Base-by-base conservation (phyloP, 164 flowering plant species). In the Buxus sempervirens region DNA sequence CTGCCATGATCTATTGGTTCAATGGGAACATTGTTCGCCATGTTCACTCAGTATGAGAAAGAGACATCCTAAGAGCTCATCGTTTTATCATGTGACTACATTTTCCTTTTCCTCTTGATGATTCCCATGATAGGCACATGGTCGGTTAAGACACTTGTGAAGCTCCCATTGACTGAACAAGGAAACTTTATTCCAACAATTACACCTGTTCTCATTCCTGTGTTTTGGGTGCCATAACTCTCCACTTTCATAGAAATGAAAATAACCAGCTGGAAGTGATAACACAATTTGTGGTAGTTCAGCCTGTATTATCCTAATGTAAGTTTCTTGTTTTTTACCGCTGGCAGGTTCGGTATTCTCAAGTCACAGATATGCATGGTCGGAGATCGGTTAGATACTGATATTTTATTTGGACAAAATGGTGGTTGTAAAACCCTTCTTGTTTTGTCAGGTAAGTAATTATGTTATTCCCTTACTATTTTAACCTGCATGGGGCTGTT, bases 281-380 rank as follows among this genome's bases (percentile, higher is more conserved):
- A 6, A 45, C 5, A 45, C 51, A 45, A 10, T 10, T 15, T 53
- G 38, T n/a, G 13, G 49, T 0, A 22, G 9, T 22, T 62, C 15
- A 61, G 54, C 25, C 2, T 18, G 51, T 24, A 24, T 25, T 20
- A 48, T 51, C 24, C 60, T 66, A 27, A 68, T 63, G 57, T 24
- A 36, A 49, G 54, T 70, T 68, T 76, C 10, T 49, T 36, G 53
- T 57, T 57, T 24, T 69, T 64, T 21, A 58, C 65, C 4, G 32
- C 72, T 41, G 55, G 48, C 91, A 93, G 99, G 73, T 96, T 96
- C 63, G 87, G 88, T 68, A 91, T 96, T 67, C 73, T 65, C 54
- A 93, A 90, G 83, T 93, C 99, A 48, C 97, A 93, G 73, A 96
- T 96, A 73, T 93, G 98, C 89, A 96, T 96, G 99, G 99, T 96